Evolutionary conservation across 2,329 filamentous ascomycete species (phyloP).

Genomic region (Geosmithia morbida): DNA sequence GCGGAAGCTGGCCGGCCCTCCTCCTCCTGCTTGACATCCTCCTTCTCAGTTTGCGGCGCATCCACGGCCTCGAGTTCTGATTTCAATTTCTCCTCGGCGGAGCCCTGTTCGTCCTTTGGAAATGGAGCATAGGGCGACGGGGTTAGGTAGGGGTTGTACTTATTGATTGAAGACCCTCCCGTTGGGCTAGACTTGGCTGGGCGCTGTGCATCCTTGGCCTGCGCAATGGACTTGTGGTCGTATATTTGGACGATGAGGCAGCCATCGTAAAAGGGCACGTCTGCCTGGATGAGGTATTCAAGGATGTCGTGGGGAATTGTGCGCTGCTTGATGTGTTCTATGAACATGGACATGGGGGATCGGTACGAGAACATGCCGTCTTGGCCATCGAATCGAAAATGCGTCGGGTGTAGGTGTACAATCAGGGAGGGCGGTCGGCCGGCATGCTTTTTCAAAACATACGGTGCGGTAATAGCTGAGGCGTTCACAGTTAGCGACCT

Average conservation of each 20-base stretch:
- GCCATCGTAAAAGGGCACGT: constrained; percentile 80
- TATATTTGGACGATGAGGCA: constrained; percentile 92
- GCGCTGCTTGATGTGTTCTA: constrained; percentile 62
- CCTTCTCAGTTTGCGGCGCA: constrained; percentile 16
- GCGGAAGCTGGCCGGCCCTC: constrained; percentile 20
- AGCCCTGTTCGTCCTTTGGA: constrained; percentile 36
- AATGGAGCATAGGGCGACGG: constrained; percentile 76
- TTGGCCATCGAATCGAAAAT: constrained; percentile 89
- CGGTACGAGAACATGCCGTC: constrained; percentile 86
- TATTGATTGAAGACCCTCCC: constrained; percentile 73
- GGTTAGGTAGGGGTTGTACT: constrained; percentile 79
- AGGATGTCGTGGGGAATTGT: constrained; percentile 86
- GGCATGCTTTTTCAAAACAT: constrained; percentile 73
- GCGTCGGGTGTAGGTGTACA: constrained; percentile 68
- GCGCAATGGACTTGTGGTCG: constrained; percentile 60
- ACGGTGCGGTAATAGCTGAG: constrained; percentile 57
- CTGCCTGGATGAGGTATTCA: constrained; percentile 55
- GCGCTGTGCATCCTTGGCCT: constrained; percentile 36
- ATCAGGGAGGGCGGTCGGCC: constrained; percentile 68
- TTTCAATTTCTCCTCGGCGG: neutral
- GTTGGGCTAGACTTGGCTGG: constrained; percentile 43
- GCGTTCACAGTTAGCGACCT: neutral
- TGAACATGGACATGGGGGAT: constrained; percentile 71
- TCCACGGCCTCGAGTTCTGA: constrained; percentile 6
- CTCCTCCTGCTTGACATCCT: constrained; percentile 38